Percentiles rank a stretch among this genome's conserved stretches.
Conservation (phyloP, 495 filamentous ascomycete species). For the Pseudotulostoma volvatum region DNA sequence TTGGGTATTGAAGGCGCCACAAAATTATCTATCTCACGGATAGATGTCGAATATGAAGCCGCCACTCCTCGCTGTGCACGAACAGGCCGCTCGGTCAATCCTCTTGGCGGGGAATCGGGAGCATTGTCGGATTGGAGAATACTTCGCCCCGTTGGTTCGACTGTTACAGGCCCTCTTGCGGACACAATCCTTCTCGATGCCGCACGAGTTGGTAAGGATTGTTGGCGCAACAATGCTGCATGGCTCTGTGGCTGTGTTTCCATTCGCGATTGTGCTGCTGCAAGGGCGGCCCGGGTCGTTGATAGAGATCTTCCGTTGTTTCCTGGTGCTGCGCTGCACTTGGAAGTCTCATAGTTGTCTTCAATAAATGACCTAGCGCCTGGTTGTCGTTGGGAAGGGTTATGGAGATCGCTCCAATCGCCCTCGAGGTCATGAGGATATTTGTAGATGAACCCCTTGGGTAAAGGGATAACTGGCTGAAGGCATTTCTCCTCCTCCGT, state of each 20-base stretch:
- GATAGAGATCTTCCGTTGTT: constrained; percentile 14
- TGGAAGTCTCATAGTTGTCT: constrained; percentile 15
- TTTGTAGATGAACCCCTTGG: constrained; percentile 49
- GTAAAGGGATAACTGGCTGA: constrained; percentile 52
- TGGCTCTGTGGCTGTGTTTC: constrained; percentile 29
- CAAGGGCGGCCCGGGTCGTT: constrained; percentile 26
- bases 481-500: constrained; percentile 54
- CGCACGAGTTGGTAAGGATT: constrained; percentile 18
- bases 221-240: constrained; percentile 32
- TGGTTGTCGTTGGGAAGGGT: not conserved
- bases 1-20: constrained; percentile 14
- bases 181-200: constrained; percentile 18
- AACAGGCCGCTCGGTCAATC: constrained; percentile 29
- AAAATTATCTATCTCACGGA: constrained; percentile 17
- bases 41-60: constrained; percentile 20
- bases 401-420: constrained; percentile 23
- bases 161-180: constrained; percentile 13
- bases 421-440: constrained; percentile 25
- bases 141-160: constrained; percentile 3
- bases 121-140: constrained; percentile 11
- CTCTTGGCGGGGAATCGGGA: constrained; percentile 13
- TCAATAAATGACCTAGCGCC: constrained; percentile 7
- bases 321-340: constrained; percentile 14
- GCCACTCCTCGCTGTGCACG: constrained; percentile 23
- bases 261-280: constrained; percentile 26